phyloP scores from a whole-genome alignment of 768 basidiomycete species.

The Boletellus emodensis region DNA sequence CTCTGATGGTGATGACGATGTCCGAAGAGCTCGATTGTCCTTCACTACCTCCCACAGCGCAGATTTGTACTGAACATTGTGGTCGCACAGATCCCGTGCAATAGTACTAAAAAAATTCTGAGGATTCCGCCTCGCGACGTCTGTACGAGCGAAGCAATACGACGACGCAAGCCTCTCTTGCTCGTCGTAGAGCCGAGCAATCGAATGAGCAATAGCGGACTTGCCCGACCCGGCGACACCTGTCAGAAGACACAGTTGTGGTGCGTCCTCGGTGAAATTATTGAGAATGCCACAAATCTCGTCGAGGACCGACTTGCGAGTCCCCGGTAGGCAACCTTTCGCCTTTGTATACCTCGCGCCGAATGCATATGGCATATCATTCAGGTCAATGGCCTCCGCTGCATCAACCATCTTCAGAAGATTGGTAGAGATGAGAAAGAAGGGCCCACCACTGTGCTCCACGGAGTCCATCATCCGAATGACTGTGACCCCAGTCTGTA shows the following conservation, averaged over 20 bases:
- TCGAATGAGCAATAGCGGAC: not conserved
- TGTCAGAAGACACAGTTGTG: conserved; percentile 16
- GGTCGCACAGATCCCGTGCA: conserved; percentile 24
- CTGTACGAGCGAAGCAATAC: conserved; percentile 15
- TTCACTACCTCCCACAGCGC: conserved; percentile 6
- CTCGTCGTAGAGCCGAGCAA: conserved; percentile 8
- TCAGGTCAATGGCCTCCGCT: conserved; percentile 2
- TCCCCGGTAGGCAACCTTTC: conserved; percentile 2
- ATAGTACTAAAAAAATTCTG: conserved; percentile 24
- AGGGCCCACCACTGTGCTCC: not conserved
- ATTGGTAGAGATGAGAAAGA: not conserved
- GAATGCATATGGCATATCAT: conserved; percentile 3
- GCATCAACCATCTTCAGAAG: not conserved
- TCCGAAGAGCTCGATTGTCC: conserved; percentile 5
- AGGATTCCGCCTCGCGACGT: conserved; percentile 5
- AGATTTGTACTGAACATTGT: conserved; percentile 12
- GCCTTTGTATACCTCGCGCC: conserved; percentile 9
- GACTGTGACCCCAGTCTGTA: not conserved
- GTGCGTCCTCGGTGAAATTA: not conserved
- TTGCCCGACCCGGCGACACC: conserved; percentile 1
- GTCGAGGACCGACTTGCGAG: not conserved
- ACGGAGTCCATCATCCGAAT: not conserved
- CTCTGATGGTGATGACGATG: not conserved
- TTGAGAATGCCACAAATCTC: not conserved
- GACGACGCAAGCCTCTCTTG: conserved; percentile 22